These are phyloP conservation scores for Trichoderma afroharzianum DNA, from an alignment of 2,329 filamentous ascomycete genomes.

Conservation along the genomic window DNA sequence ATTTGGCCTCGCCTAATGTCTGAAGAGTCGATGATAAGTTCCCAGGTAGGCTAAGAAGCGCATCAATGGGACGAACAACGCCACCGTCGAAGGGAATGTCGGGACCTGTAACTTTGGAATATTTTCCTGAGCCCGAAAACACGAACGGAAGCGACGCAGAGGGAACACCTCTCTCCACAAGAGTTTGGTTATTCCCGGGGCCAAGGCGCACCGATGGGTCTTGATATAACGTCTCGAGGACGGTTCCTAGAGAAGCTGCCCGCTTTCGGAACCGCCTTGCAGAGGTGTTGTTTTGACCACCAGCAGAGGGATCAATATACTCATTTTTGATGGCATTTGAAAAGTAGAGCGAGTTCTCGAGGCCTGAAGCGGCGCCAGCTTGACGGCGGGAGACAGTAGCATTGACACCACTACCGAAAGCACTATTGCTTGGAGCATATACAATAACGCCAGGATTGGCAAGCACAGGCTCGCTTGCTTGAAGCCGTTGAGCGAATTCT, in stretches of 20 bases:
- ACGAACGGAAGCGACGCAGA: not conserved
- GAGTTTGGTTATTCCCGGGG: not conserved
- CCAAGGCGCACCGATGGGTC: not conserved
- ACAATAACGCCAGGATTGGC: not conserved
- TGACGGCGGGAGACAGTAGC: not conserved
- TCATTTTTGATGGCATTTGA: not conserved
- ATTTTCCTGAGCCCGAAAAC: not conserved
- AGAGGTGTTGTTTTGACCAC: not conserved
- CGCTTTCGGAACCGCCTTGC: not conserved
- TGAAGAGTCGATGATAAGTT: not conserved
- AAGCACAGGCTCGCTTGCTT: too few relatives aligned
- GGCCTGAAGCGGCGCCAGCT: not conserved
- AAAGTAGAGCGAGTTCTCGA: not conserved
- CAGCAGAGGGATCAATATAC: not conserved
- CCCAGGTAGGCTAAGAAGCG: not conserved
- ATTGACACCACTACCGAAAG: not conserved
- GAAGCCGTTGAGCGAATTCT: not conserved
- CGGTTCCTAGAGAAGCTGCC: not conserved
- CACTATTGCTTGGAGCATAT: not conserved
- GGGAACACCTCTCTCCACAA: not conserved
- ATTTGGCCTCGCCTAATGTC: not conserved
- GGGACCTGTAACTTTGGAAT: not conserved
- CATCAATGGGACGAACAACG: not conserved
- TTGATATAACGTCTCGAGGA: not conserved
- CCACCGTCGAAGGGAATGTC: not conserved